phyloP scores from a whole-genome alignment of 2,329 filamentous ascomycete genomes.

The Pestalotiopsis sp. region DNA sequence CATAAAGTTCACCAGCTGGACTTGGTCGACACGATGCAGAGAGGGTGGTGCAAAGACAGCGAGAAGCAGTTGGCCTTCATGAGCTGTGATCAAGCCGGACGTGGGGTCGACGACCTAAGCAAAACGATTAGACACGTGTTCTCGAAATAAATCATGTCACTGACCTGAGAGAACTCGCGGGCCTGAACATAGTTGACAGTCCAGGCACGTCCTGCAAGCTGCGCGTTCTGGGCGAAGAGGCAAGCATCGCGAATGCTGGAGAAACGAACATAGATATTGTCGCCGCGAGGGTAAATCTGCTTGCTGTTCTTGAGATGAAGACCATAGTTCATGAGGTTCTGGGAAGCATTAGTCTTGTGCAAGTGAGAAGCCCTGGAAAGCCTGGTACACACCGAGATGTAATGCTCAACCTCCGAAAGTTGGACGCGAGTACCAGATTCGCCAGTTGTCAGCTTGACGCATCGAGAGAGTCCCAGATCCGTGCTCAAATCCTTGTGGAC shows the following conservation, averaged over 20 bases:
- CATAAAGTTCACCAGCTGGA: conserved; percentile 40
- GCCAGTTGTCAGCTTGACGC: conserved; percentile 40
- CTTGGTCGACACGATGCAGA: conserved; percentile 19
- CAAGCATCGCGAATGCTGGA: conserved; percentile 63
- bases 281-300: conserved; percentile 36
- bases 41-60: conserved; percentile 41
- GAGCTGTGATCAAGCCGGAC: conserved; percentile 37
- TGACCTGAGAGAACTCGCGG: conserved; percentile 45
- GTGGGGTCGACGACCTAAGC: conserved; percentile 30
- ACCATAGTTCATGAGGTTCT: conserved; percentile 42
- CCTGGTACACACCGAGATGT: conserved; percentile 44
- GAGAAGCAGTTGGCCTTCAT: conserved; percentile 59
- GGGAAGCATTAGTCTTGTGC: background rate
- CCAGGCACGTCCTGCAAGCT: conserved; percentile 49
- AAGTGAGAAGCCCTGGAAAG: background rate
- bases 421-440: conserved; percentile 31
- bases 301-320: conserved; percentile 39
- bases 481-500: conserved; percentile 40
- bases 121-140: conserved; percentile 12
- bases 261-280: conserved; percentile 57
- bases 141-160: background rate
- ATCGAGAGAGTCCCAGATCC: conserved; percentile 47
- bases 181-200: conserved; percentile 45
- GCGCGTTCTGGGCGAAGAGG: conserved; percentile 48
- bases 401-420: conserved; percentile 42